Conservation (phyloP, 2,329 filamentous ascomycete genomes). For the Ascochyta fabae region DNA sequence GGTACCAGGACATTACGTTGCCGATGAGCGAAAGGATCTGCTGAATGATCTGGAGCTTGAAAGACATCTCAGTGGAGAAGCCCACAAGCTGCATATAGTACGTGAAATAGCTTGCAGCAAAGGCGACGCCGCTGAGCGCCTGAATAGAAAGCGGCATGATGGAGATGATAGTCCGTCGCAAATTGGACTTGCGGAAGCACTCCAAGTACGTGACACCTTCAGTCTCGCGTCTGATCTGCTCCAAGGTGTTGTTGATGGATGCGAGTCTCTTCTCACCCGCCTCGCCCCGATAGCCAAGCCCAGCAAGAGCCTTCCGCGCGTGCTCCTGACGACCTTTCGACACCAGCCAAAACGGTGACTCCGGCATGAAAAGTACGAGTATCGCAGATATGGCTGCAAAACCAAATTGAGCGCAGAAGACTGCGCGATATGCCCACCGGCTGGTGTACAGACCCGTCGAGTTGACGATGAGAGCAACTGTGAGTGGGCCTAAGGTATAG, state of each 20-base stretch:
- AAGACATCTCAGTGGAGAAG: conserved; percentile 37
- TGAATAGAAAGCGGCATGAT: conserved; percentile 55
- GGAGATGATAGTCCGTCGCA: conserved; percentile 76
- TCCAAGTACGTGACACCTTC: conserved; percentile 75
- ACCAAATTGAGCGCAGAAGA: conserved; percentile 53
- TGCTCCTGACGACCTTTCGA: conserved; percentile 65
- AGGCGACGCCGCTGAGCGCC: conserved; percentile 32
- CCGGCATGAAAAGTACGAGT: conserved; percentile 32
- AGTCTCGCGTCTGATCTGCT: conserved; percentile 44
- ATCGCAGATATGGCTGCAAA: conserved; percentile 45
- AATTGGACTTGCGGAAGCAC: conserved; percentile 58
- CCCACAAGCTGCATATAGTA: conserved; percentile 54
- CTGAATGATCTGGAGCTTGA: conserved; percentile 56
- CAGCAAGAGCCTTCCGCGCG: conserved; percentile 49
- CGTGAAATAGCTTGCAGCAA: conserved; percentile 30
- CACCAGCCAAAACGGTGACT: conserved; percentile 72
- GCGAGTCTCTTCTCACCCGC: conserved; percentile 29
- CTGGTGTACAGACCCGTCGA: conserved; percentile 46
- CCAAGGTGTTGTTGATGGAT: conserved; percentile 40
- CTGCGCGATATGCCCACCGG: conserved; percentile 53
- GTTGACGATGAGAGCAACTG: conserved; percentile 39
- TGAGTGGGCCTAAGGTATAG: conserved; percentile 51
- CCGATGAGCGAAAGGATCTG: conserved; percentile 63
- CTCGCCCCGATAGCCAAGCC: conserved; percentile 26
- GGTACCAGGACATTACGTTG: conserved; percentile 76